Conservation (phyloP, 208 protist genomes). For the Acanthamoeba lenticulata region DNA sequence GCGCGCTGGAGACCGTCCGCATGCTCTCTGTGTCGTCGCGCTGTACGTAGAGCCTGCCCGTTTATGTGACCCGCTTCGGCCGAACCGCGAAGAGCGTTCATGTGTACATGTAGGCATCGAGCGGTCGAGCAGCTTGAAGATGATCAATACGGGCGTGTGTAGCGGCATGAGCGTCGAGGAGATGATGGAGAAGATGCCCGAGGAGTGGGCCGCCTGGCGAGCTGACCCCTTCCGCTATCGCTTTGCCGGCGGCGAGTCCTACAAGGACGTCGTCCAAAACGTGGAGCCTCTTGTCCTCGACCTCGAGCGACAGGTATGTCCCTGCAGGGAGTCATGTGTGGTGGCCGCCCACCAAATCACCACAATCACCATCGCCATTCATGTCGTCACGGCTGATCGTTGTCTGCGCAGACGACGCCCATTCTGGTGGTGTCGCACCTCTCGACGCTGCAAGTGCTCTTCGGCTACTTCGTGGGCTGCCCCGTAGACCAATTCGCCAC, state of each 20-base stretch:
- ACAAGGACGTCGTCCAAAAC: conserved; percentile 22
- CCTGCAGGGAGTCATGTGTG: not conserved
- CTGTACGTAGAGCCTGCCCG: not conserved
- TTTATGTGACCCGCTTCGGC: too few species aligned
- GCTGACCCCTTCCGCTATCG: conserved; percentile 3
- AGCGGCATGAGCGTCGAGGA: conserved; percentile 43
- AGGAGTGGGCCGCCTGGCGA: not conserved
- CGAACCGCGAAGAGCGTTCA: too few species aligned
- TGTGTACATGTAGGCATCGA: too few species aligned
- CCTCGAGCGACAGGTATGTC: conserved; percentile 57
- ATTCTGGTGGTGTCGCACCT: conserved; percentile 53
- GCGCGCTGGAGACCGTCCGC: conserved; percentile 32
- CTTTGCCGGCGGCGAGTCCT: conserved; percentile 51
- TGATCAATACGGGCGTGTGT: conserved; percentile 45
- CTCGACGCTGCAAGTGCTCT: conserved; percentile 52
- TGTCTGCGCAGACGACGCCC: not conserved
- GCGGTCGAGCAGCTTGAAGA: conserved; percentile 38
- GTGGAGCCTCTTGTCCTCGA: conserved; percentile 25
- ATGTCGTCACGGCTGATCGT: not conserved
- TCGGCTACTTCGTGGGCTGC: conserved; percentile 40
- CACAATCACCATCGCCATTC: not conserved
- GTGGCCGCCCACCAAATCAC: too few species aligned
- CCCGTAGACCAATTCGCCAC: not conserved
- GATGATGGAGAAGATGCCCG: conserved; percentile 44
- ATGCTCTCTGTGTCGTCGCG: not conserved